Percentiles rank a stretch among this genome's conserved stretches.
Conservation (phyloP, 2,329 filamentous ascomycete genomes). For the Leptographium lundbergii region DNA sequence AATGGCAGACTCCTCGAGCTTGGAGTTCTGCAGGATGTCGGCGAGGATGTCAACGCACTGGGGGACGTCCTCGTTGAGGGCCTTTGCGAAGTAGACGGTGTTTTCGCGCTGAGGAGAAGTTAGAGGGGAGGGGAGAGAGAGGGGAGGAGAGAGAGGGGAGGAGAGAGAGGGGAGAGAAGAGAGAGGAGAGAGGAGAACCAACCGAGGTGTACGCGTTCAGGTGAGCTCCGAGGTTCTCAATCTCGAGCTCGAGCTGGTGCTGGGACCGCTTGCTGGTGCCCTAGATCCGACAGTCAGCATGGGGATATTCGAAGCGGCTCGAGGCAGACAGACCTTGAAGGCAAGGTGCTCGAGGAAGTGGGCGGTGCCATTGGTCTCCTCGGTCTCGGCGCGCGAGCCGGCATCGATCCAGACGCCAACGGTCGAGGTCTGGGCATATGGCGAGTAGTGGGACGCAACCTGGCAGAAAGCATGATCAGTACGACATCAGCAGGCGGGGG, state of each 20-base stretch:
- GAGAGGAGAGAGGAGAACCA: conserved; percentile 14
- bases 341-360: conserved; percentile 99
- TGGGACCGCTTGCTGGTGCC: conserved; percentile 90
- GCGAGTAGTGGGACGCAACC: conserved; percentile 97
- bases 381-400: conserved; percentile 92
- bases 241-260: conserved; percentile 96
- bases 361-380: conserved; percentile 97
- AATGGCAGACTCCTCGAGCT: conserved; percentile 83
- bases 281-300: conserved; percentile 28
- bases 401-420: conserved; percentile 99
- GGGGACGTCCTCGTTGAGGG: conserved; percentile 95
- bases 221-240: conserved; percentile 99
- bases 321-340: conserved; percentile 65
- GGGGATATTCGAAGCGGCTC: not conserved
- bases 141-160: not conserved
- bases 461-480: conserved; percentile 25
- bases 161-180: not conserved
- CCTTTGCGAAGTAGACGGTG: conserved; percentile 99
- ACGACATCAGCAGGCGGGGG: conserved; percentile 12
- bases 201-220: conserved; percentile 99
- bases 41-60: conserved; percentile 95
- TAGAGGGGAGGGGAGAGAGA: not conserved
- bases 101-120: conserved; percentile 65
- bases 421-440: conserved; percentile 95
- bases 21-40: conserved; percentile 99